Evolutionary conservation across 2,329 filamentous ascomycete genomes (phyloP).

Genomic region (Hymenoscyphus repandus): DNA sequence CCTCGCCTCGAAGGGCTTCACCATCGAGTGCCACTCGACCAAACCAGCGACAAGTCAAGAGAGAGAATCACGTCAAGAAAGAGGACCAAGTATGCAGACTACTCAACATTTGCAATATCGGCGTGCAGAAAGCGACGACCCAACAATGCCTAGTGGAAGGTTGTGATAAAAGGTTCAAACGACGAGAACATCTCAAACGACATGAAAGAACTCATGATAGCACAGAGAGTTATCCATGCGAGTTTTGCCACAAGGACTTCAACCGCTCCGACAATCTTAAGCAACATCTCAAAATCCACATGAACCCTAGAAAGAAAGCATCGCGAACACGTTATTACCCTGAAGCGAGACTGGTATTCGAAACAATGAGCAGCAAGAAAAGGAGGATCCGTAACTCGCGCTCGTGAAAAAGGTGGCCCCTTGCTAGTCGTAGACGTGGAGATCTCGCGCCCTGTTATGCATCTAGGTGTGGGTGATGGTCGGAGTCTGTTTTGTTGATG

Average conservation of each 20-base stretch:
- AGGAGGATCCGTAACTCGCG: background rate
- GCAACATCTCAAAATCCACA: slow-evolving; percentile 19
- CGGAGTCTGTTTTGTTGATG: too few species aligned
- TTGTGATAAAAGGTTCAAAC: slow-evolving; percentile 41
- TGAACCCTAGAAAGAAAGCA: slow-evolving; percentile 1
- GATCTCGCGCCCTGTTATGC: too few species aligned
- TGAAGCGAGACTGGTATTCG: background rate
- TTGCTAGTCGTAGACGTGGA: too few species aligned
- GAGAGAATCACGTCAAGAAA: background rate
- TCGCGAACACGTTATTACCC: slow-evolving; percentile 1
- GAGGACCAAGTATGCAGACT: too few species aligned
- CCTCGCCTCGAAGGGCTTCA: background rate
- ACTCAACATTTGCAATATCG: slow-evolving; percentile 3
- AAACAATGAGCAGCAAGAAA: background rate
- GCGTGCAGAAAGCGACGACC: slow-evolving; percentile 33
- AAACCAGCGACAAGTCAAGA: background rate
- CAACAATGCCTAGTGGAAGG: slow-evolving; percentile 38
- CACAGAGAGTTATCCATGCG: slow-evolving; percentile 11
- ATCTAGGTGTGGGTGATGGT: background rate
- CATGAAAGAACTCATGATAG: slow-evolving; percentile 40
- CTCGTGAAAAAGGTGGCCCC: background rate
- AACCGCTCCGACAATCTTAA: slow-evolving; percentile 25
- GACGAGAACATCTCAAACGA: slow-evolving; percentile 44
- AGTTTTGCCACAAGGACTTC: slow-evolving; percentile 20
- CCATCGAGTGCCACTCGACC: background rate